Evolutionary conservation across 2,329 filamentous ascomycete genomes (phyloP), one percentile per base, ranked within the genome.

Genomic region (Penicillium sp.): DNA sequence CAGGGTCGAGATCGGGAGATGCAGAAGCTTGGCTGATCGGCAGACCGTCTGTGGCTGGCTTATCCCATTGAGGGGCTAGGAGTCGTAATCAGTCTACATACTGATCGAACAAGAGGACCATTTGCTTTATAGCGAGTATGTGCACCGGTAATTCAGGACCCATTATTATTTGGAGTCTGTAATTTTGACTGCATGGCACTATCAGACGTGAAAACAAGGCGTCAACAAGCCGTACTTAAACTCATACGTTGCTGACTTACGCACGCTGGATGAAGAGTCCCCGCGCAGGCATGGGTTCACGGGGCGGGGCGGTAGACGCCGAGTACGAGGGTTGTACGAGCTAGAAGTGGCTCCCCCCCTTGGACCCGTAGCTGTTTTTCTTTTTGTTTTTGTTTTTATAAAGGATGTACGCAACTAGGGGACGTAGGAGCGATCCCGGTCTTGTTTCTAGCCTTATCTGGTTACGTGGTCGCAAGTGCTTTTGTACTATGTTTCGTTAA

Each of bases 251-350:
- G 46, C 49, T 49, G 46, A 53, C 52, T 57, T 56, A 62, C 57
- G 57, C 58, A 63, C 22, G 43, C 42, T 45, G 48, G 23, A 46
- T 56, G 49, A 55, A 63, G 49, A 56, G 56, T 49, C 41, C 54
- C 58, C 60, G 57, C 46, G 46, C 46, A 49, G 48, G 31, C 52
- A 54, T 51, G 42, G 20, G 18, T 33, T 59, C 18, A 53, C 50
- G 53, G 62, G 53, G 61, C 60, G 62, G 63, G 63, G 58, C 62
- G 60, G 56, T 49, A 49, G 44, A 61, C 50, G 55, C 60, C 62
- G 62, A 64, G 58, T 62, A 58, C 43, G 60, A 62, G 20, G 37
- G 50, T 53, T 26, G 57, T 50, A 59, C 59, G 59, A 52, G 44
- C 54, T 53, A 54, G 37, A 31, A 40, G 31, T 49, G 46, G 44